Percentiles rank a stretch among this genome's conserved stretches.
phyloP scores from a whole-genome alignment of 805 yeast genomes.

The Teunomyces kruisii region DNA sequence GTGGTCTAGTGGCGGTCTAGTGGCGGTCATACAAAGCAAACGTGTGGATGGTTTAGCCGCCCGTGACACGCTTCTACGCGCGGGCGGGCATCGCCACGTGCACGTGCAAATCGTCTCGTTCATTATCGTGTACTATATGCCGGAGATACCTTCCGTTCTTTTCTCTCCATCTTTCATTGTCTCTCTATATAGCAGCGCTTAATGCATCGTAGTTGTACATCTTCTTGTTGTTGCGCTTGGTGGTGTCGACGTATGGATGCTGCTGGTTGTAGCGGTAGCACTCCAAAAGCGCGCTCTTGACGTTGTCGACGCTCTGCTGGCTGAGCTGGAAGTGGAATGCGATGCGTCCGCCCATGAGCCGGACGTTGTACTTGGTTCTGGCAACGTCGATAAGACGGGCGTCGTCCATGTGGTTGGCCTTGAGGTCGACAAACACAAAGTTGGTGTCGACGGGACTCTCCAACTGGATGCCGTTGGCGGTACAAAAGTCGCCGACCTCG shows the following conservation, averaged over 20 bases:
- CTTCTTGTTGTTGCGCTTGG: conserved; percentile 10
- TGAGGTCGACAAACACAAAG: conserved; percentile 73
- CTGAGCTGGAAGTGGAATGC: conserved; percentile 67
- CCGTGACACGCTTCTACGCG: no score
- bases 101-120: not conserved
- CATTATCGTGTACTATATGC: not conserved
- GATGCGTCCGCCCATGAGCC: conserved; percentile 68
- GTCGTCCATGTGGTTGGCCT: conserved; percentile 54
- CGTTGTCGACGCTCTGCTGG: conserved; percentile 27
- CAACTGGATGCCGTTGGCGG: conserved; percentile 51
- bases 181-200: not conserved
- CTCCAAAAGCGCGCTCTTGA: conserved; percentile 56
- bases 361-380: conserved; percentile 53
- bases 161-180: no score
- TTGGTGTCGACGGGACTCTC: conserved; percentile 82
- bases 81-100: no score
- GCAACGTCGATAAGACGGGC: conserved; percentile 54
- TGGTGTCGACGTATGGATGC: conserved; percentile 8
- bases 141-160: no score
- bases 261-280: conserved; percentile 27
- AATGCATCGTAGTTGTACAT: conserved; percentile 14
- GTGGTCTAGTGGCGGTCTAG: no score
- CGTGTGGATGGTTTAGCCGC: no score
- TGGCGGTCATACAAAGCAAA: no score
- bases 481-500: conserved; percentile 55